phyloP scores from a whole-genome alignment of 2,329 filamentous ascomycete genomes.

The Neonectria neomacrospora region DNA sequence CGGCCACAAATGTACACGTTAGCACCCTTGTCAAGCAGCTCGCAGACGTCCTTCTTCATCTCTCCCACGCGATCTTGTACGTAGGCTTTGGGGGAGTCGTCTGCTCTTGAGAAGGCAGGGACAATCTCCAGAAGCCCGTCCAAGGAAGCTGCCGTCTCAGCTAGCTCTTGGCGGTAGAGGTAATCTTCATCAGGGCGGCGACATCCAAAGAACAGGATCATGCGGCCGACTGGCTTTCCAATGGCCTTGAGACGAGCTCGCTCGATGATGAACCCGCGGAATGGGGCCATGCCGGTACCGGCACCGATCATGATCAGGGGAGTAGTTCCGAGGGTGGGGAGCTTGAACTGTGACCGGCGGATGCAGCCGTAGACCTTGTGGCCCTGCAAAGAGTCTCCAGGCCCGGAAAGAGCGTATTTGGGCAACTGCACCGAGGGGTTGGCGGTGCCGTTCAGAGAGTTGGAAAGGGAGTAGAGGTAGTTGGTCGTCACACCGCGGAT shows the following conservation, averaged over 20 bases:
- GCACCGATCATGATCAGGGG: constrained; percentile 64
- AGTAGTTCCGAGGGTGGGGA: constrained; percentile 53
- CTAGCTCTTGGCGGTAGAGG: constrained; percentile 61
- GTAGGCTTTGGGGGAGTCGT: constrained; percentile 44
- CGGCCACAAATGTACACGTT: constrained; percentile 56
- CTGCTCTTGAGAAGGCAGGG: constrained; percentile 34
- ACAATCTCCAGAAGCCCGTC: constrained; percentile 32
- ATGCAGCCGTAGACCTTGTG: constrained; percentile 39
- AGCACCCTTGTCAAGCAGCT: constrained; percentile 48
- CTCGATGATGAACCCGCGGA: constrained; percentile 45
- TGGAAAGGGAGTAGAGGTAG: constrained; percentile 41
- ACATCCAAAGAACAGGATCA: constrained; percentile 69
- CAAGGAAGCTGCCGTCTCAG: constrained; percentile 30
- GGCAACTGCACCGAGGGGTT: background rate
- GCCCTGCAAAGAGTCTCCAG: constrained; percentile 26
- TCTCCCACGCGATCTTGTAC: constrained; percentile 53
- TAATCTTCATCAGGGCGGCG: constrained; percentile 62
- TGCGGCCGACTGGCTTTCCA: constrained; percentile 37
- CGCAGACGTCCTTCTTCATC: constrained; percentile 42
- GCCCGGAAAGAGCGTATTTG: constrained; percentile 31
- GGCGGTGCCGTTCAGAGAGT: constrained; percentile 17
- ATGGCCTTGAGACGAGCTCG: constrained; percentile 35
- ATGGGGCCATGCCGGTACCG: constrained; percentile 61
- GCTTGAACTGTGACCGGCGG: constrained; percentile 55
- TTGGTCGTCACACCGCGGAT: constrained; percentile 43